Base-by-base conservation (phyloP, 164 flowering plant species). In the Taxillus chinensis region DNA sequence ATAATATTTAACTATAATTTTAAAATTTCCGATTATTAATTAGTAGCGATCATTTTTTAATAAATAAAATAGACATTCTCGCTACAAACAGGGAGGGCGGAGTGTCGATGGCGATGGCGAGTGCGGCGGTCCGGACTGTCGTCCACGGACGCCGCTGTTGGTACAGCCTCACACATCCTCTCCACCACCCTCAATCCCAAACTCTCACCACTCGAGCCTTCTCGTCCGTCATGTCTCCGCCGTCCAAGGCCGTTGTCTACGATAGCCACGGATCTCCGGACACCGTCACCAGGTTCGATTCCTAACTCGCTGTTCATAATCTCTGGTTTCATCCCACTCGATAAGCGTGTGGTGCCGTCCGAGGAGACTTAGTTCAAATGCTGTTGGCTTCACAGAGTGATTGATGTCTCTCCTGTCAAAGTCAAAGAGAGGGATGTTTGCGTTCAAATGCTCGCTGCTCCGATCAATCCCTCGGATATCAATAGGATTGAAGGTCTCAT, bases 381-480 rank as follows among this genome's bases (percentile, higher is more conserved):
- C 41, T 58, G 6, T 9, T 3, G 5, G 4, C 41, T 56, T 57
- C 66, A 72, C 86, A 90, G 93, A 74, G 65, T 93, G 16, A 59
- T 80, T 45, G 82, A 90, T 49, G 66, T 89, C 14, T 81, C 88
- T 3, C 86, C 89, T 2, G 96, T 86, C 10, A 88, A 86, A 61
- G 70, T 93, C 42, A 89, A 75, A 62, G 93, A 80, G 53, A 78
- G 81, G 39, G 93, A 89, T 62, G 93, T 93, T 11, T 89, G 97
- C 55, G 96, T 90, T 41, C 89, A 74, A 63, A 93, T 93, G 99
- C 80, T 93, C 13, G 97, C 99, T 13, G 81, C 96, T 70, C 96
- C 99, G 0, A 89, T 90, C 67, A 90, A 93, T 70, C 99, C 97
- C 16, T 90, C 98, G 2, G 96, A 93, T 75, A 84, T 93, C 64